phyloP scores from a whole-genome alignment of 164 flowering plant genomes.

The Cinnamomum micranthum region DNA sequence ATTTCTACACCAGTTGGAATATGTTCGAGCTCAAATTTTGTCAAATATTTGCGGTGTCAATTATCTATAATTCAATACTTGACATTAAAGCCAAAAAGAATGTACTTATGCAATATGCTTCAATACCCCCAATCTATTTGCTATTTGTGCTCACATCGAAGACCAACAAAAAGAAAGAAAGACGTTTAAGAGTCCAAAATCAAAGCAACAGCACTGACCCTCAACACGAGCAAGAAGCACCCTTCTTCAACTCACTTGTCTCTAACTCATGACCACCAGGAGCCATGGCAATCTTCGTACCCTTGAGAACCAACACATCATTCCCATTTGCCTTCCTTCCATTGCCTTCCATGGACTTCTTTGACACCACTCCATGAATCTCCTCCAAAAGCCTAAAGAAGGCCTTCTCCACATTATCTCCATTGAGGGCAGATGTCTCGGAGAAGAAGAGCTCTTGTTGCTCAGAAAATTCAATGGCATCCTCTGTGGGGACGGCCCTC shows the following conservation, averaged over 20 bases:
- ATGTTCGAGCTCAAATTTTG: too few species aligned
- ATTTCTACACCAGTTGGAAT: too few species aligned
- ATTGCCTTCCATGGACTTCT: constrained; percentile 34
- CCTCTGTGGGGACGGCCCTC: constrained; percentile 50
- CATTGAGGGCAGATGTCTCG: constrained; percentile 62
- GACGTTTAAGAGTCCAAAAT: neutral
- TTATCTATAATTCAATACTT: neutral
- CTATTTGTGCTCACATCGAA: neutral
- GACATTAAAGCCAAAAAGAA: too few species aligned
- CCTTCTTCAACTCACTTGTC: constrained; percentile 57
- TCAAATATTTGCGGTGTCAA: too few species aligned
- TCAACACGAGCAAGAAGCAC: constrained; percentile 52
- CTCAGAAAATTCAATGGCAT: constrained; percentile 60
- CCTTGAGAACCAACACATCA: constrained; percentile 23
- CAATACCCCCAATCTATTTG: neutral
- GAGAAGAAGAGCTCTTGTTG: constrained; percentile 57
- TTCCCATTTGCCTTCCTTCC: constrained; percentile 4
- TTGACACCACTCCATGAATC: constrained; percentile 38
- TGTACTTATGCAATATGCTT: too few species aligned
- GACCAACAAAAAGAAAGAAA: neutral
- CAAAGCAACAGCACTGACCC: neutral
- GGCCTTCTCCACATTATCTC: constrained; percentile 59
- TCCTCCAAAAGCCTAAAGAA: constrained; percentile 48
- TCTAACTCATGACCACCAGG: constrained; percentile 46
- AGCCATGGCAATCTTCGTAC: constrained; percentile 43